phyloP scores from a whole-genome alignment of 1,139 yeast species.

The Yarrowia galli region DNA sequence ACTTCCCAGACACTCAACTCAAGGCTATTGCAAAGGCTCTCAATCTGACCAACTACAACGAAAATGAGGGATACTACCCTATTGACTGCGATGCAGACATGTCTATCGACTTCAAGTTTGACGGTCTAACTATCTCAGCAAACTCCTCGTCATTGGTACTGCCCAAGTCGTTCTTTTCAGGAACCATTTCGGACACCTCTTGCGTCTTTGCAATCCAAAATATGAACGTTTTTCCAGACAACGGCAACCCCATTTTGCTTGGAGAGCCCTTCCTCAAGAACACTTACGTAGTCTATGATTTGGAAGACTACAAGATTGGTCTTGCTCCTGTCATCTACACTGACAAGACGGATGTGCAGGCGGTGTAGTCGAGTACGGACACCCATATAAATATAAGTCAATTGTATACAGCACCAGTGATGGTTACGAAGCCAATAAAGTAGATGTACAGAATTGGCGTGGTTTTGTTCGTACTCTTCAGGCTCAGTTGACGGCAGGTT shows the following conservation, averaged over 20 bases:
- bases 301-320: slow-evolving; percentile 1
- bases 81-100: background rate
- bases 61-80: background rate
- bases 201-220: background rate
- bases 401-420: no score
- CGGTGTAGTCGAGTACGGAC: no score
- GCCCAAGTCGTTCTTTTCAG: background rate
- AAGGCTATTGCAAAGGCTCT: background rate
- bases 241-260: background rate
- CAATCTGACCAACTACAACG: background rate
- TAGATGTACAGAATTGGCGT: slow-evolving; percentile 66
- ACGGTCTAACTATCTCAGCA: background rate
- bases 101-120: background rate
- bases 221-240: no score
- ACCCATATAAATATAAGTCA: no score
- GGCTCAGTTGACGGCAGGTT: slow-evolving; percentile 75
- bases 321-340: background rate
- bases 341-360: background rate
- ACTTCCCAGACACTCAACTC: background rate
- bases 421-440: slow-evolving; percentile 71
- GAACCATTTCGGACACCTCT: background rate
- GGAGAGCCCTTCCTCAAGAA: slow-evolving; percentile 1
- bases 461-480: slow-evolving; percentile 13
- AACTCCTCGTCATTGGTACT: background rate
- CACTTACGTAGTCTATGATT: background rate